Percentiles rank a stretch among this genome's conserved stretches.
Conservation (phyloP, 805 yeast genomes). For the Brettanomyces naardenensis region DNA sequence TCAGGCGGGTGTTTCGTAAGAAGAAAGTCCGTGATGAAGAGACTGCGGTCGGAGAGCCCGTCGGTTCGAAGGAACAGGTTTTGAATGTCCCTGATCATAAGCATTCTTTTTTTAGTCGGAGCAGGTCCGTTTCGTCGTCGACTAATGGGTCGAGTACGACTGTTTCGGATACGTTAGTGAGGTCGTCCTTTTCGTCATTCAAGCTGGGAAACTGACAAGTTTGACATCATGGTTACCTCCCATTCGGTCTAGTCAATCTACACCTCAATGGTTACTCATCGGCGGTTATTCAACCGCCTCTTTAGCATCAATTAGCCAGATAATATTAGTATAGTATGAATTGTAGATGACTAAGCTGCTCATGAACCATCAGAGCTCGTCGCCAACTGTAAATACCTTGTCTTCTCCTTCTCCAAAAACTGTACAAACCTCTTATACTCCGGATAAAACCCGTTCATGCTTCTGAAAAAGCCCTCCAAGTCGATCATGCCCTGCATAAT, state of each 20-base stretch:
- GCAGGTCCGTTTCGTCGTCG: neutral
- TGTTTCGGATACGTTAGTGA: constrained; percentile 1
- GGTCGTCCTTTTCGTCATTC: neutral
- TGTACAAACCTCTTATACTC: constrained; percentile 41
- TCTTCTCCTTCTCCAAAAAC: constrained; percentile 31
- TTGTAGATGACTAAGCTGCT: too few species aligned
- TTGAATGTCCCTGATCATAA: neutral
- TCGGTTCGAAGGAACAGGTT: neutral
- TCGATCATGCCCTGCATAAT: constrained; percentile 41
- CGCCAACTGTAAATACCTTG: constrained; percentile 21
- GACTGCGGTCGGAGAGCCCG: neutral
- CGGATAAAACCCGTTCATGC: constrained; percentile 41
- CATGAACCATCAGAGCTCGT: too few species aligned
- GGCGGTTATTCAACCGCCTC: too few species aligned
- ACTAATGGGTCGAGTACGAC: neutral
- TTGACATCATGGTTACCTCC: too few species aligned
- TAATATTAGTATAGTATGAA: too few species aligned
- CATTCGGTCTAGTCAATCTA: too few species aligned
- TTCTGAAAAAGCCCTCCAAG: constrained; percentile 45
- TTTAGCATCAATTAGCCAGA: too few species aligned
- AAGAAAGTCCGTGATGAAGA: neutral
- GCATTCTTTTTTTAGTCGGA: constrained; percentile 1
- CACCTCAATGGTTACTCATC: too few species aligned
- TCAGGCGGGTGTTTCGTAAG: constrained; percentile 8
- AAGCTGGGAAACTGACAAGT: too few species aligned